Conservation (phyloP, 164 flowering plant species). For the Akebia trifoliata region DNA sequence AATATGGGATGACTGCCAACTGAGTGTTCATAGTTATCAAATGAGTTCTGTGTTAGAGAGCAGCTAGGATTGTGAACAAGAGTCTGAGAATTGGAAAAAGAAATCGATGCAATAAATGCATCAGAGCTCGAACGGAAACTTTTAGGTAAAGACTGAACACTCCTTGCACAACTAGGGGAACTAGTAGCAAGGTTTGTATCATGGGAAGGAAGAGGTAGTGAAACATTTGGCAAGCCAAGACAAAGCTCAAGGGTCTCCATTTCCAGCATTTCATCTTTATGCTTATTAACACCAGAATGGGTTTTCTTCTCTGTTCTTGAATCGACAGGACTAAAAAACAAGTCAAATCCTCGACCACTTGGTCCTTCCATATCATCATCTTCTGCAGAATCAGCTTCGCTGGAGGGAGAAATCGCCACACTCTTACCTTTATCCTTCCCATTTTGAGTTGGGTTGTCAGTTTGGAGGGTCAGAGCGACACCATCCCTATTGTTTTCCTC, state of each 20-base stretch:
- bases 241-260: constrained; percentile 77
- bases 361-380: constrained; percentile 83
- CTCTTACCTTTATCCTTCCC: constrained; percentile 70
- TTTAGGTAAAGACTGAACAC: constrained; percentile 63
- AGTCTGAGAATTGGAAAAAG: constrained; percentile 84
- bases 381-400: constrained; percentile 24
- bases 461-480: constrained; percentile 11
- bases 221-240: constrained; percentile 77
- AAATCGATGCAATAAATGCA: constrained; percentile 74
- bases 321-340: constrained; percentile 53
- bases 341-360: constrained; percentile 63
- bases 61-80: constrained; percentile 86
- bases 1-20: constrained; percentile 87
- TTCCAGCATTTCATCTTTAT: constrained; percentile 44
- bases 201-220: constrained; percentile 47
- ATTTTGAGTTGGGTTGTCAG: constrained; percentile 22
- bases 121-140: constrained; percentile 60
- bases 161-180: constrained; percentile 57
- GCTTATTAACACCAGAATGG: constrained; percentile 19
- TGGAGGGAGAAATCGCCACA: constrained; percentile 35
- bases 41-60: constrained; percentile 70
- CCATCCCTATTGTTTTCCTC: constrained; percentile 27
- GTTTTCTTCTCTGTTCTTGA: constrained; percentile 36
- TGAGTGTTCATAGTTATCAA: constrained; percentile 70
- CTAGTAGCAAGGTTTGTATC: constrained; percentile 39